Base-by-base conservation (phyloP, 2,329 filamentous ascomycete genomes). In the Cladophialophora psammophila region DNA sequence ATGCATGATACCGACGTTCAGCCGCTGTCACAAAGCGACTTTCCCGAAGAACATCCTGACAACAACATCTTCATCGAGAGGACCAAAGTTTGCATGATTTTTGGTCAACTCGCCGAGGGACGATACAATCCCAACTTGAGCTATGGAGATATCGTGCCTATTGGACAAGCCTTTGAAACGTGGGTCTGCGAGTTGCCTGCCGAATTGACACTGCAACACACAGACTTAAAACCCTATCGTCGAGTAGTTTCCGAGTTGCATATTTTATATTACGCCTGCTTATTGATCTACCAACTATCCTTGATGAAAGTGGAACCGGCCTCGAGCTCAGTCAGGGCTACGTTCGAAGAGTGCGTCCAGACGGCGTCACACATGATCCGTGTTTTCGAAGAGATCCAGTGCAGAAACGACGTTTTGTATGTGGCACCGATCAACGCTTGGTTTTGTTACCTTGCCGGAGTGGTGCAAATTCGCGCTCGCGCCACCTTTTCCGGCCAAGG, bases 31-130 rank as follows among this genome's bases (percentile, higher is more conserved):
- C 59, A 63, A 63, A 38, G 38, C 53, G 64, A 66, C 54, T 66
- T 66, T 55, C 64, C 64, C 50, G 34, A 38, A 38, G 36, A 57
- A 45, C 59, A 63, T 59, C 53, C 59, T 34, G 64, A 66, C 42
- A 66, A 63, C 53, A 57, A 63, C 60, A 63, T 66, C 59, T 66
- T 66, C 64, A 63, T 66, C 42, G 52, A 61, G 50, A 66, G 53
- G 35, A 66, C 64, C 52, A 61, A 95, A 99, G 80, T 99, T 98
- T 74, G 95, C 90, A 79, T 99, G 95, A 80, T 99, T 95, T 72
- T 91, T 88, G 59, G 59, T 48, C 52, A 42, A 60, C 64, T 66
- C 42, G 64, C 36, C 10, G 59, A 66, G 13, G 64, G 36, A 36
- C 59, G 59, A 63, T 63, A 63, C 40, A 50, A 53, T 58, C 58